Evolutionary conservation across 352 stramenopile genomes (phyloP), one percentile per base, ranked within the genome.

Genomic region (Phytophthora chlamydospora): DNA sequence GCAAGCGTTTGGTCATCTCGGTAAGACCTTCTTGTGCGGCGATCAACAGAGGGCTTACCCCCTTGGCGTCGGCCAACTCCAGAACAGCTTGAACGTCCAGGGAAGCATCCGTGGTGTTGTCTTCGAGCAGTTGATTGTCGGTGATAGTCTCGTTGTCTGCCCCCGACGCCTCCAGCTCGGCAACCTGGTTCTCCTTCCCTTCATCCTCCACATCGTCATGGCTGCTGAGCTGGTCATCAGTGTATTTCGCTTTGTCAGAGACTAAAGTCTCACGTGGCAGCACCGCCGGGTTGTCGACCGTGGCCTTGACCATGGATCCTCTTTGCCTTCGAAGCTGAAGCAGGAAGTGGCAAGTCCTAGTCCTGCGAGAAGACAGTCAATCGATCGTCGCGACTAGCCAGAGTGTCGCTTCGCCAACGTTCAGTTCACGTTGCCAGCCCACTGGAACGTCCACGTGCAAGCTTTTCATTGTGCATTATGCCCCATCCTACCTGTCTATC

Each of bases 31-130:
- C 59, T 42, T 67, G 49, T 11, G 63, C 53, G 13, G 63, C 24
- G 53, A 63, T 57, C 50, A 76, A 44, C 33, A 76, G 39, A 43
- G 68, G 54, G 36, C 62, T 76, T 35, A 66, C 49, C 29, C 53
- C 56, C 52, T 34, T 58, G 13, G n/a, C 33, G 13, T 58, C 50
- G 10, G 41, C 40, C 39, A 56, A 31, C 6, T 73, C 45, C 33
- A 70, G 40, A 11, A 60, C 36, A 3, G 53, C 58, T 38, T 58
- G 48, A 57, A 47, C 36, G 29, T 68, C 43, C 27, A 65, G n/a
- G n/a, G 43, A 29, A 3, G 17, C 13, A 16, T 13, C 27, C 3
- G 35, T 35, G n/a, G 36, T 3, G 29, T 52, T 46, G 14, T 61
- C 47, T 16, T 45, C 41, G 34, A 57, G 32, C 21, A 58, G 12